A percentile compares a stretch with the other conserved stretches of the same genome.
phyloP scores from a whole-genome alignment of 192 early-diverging fungal species.

The Coemansia sp. region DNA sequence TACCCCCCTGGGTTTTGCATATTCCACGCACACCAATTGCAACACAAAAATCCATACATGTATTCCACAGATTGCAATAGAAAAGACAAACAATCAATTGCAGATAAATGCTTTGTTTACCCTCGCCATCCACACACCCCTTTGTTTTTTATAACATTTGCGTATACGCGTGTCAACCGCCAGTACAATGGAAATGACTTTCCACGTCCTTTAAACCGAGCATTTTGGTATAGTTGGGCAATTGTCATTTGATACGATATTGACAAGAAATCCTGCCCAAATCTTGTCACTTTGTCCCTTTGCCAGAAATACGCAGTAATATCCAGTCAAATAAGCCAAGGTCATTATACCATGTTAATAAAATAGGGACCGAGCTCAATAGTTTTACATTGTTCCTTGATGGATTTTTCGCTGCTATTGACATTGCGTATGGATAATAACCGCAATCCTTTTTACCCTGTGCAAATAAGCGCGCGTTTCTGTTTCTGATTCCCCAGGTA shows the following conservation, averaged over 20 bases:
- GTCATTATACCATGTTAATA: not conserved
- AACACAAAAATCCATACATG: not conserved
- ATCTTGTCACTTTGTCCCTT: not conserved
- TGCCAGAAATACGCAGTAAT: not conserved
- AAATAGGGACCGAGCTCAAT: not conserved
- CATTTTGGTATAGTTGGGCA: not conserved
- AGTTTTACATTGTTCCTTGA: not conserved
- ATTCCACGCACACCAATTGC: not conserved
- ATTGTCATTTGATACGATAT: not conserved
- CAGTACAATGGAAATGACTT: not conserved
- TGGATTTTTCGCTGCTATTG: not conserved
- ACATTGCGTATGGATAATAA: not conserved
- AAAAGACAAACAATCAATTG: not conserved
- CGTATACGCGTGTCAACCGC: not conserved
- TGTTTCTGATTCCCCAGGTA: not conserved
- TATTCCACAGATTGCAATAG: not conserved
- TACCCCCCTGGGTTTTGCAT: not conserved
- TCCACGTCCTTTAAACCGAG: not conserved
- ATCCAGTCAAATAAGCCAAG: not conserved
- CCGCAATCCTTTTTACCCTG: not conserved
- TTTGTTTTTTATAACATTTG: not conserved
- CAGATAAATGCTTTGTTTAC: not conserved
- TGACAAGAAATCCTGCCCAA: not conserved
- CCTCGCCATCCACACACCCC: not conserved
- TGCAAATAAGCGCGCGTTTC: not conserved